Evolutionary conservation across 257 asterid genomes (phyloP), one percentile per base, ranked within the genome.

Genomic region (Gentiana macrophylla): DNA sequence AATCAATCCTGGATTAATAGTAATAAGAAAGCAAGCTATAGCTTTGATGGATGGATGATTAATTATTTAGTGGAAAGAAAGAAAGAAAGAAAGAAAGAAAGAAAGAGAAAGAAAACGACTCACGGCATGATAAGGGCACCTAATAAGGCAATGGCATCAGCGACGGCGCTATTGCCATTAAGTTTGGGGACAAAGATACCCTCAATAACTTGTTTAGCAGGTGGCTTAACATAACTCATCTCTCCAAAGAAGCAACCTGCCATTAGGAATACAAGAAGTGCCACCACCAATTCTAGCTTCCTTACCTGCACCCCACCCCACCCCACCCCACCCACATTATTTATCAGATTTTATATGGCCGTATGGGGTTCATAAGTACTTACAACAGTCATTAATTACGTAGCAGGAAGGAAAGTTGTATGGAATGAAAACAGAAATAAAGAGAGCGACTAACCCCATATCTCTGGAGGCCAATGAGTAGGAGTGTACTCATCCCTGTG

Each of bases 111-210:
- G 44, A 53, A 11, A 49, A 5, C 12, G 8, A 53, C 86, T 0
- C 79, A 90, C 96, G 98, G 98, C 98, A 90, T 90, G 24, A 90
- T 73, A 1, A 90, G 98, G 54, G 98, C 96, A 32, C 98, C 98
- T 35, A 90, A 67, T 15, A 90, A 72, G 6, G 98, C 98, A 44
- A 90, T 86, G 66, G 95, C 94, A 53, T 84, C 94, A 4, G 75
- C 94, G 0, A 89, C 82, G 45, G 98, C 96, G 10, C 87, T 84
- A 1, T 76, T 45, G 52, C 96, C 96, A 1, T 48, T 79, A 6
- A 90, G 84, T 70, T 79, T 90, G 2, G 98, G 98, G 37, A 90
- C 35, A 53, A 90, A 84, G 83, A 86, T 82, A 41, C 98, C 98
- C 59, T 77, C 77, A 33, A 90, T 35, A 0, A 90, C 89, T 54